These are phyloP conservation scores for Wallacemonas sp. DNA, from an alignment of 208 protist species.

Conservation along the genomic window DNA sequence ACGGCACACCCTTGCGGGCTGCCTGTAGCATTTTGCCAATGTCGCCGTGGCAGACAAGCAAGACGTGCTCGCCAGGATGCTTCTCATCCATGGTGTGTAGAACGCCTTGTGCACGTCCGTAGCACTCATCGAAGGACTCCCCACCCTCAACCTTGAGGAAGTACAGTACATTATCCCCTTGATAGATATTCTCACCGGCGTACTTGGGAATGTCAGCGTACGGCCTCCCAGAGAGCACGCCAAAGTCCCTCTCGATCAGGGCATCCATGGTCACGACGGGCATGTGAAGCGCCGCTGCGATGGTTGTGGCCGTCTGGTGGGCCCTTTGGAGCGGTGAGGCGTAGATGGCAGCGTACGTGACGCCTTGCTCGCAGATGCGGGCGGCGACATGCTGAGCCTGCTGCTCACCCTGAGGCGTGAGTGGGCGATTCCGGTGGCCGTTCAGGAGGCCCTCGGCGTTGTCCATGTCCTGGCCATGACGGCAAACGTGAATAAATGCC, in stretches of 20 bases:
- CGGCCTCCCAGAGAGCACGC: conserved; percentile 77
- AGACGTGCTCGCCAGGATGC: conserved; percentile 66
- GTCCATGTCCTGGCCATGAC: conserved; percentile 91
- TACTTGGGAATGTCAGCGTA: conserved; percentile 67
- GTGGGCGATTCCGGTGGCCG: conserved; percentile 79
- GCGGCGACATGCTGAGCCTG: conserved; percentile 66
- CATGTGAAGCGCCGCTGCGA: conserved; percentile 43
- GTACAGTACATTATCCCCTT: conserved; percentile 85
- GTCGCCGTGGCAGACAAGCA: conserved; percentile 90
- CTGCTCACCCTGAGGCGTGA: conserved; percentile 63
- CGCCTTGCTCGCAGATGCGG: conserved; percentile 43
- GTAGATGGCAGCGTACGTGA: conserved; percentile 69
- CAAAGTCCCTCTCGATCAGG: conserved; percentile 90
- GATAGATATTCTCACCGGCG: conserved; percentile 67
- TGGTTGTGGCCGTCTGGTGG: conserved; percentile 62
- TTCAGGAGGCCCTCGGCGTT: conserved; percentile 83
- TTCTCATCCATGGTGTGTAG: conserved; percentile 52
- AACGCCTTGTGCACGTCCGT: conserved; percentile 62
- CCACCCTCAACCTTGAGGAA: conserved; percentile 72
- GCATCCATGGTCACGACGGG: conserved; percentile 46
- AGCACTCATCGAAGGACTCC: conserved; percentile 82
- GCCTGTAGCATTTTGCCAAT: conserved; percentile 92
- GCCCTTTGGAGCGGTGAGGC: conserved; percentile 79
- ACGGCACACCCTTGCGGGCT: conserved; percentile 53
- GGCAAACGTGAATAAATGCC: conserved; percentile 73